Base-by-base conservation (phyloP, 495 filamentous ascomycete species). In the Penicillium longicatenatum region DNA sequence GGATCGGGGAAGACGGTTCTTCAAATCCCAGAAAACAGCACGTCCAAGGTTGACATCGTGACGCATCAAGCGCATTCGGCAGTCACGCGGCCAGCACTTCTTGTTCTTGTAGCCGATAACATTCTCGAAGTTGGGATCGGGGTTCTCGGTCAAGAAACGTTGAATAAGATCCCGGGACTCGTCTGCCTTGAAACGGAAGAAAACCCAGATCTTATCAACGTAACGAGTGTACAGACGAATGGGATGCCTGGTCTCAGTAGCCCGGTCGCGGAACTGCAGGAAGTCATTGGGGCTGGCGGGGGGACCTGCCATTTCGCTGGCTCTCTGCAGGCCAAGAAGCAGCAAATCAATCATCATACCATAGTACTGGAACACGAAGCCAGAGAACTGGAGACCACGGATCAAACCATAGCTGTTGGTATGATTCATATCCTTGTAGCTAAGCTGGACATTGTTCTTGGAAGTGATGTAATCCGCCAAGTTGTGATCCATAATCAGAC, bases 351-450 rank as follows among this genome's bases (percentile, higher is more conserved):
- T 88, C 64, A 98, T 94, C 62, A 99, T 76, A 44, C 95, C 95
- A 62, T 98, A 99, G 82, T 92, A 99, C 72, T 99, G 95, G 85
- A 98, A 98, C 30, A 98, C 93, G 60, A 99, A 99, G 11, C 89
- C 95, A 1, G 93, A 97, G 72, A 99, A 99, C 68, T 98, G 95
- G 39, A 98, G 81, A 59, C 95, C 95, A 55, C 95, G 91, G 65
- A 98, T 97, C 86, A 99, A 86, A 50, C 95, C 95, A 67, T 98
- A 99, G 71, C 90, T 95, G 73, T 99, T 99, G 53, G 93, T 95
- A 70, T 99, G 95, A 67, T 97, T 98, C 95, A 99, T 99, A 66
- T 99, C 95, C 78, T 99, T 99, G 76, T 99, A 99, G 62, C 93
- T 97, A 54, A 99, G 82, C 65, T 97, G 93, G 16, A 99, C 95